Conservation (phyloP, 1,284 basidiomycete genomes). For the Exsudoporus floridanus region DNA sequence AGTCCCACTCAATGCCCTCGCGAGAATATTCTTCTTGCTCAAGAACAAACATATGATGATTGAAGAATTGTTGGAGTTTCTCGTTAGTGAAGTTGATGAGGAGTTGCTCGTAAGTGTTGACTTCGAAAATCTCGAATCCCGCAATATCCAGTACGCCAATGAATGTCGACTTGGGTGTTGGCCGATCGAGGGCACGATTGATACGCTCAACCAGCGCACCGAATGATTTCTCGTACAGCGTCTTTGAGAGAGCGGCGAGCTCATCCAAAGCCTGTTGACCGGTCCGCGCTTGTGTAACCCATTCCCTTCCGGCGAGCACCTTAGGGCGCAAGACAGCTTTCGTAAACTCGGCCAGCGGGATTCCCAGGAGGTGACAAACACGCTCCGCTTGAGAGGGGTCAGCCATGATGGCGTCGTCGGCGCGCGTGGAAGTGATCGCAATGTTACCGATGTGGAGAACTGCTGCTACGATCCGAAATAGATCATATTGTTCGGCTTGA, state of each 20-base stretch:
- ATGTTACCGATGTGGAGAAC: conserved; percentile 98
- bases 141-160: conserved; percentile 99
- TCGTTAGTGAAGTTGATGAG: conserved; percentile 99
- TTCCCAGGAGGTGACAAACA: conserved; percentile 90
- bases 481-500: conserved; percentile 80
- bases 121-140: conserved; percentile 95
- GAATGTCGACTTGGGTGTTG: conserved; percentile 90
- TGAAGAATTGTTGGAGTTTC: conserved; percentile 96
- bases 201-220: conserved; percentile 92
- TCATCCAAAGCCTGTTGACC: conserved; percentile 93
- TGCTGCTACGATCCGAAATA: conserved; percentile 93
- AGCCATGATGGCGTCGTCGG: conserved; percentile 87
- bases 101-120: conserved; percentile 95
- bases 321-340: conserved; percentile 86
- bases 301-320: conserved; percentile 93
- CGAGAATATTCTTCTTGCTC: conserved; percentile 99
- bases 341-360: conserved; percentile 88
- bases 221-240: conserved; percentile 97
- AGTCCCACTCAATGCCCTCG: conserved; percentile 98
- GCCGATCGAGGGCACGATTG: conserved; percentile 91
- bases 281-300: conserved; percentile 93
- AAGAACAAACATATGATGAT: conserved; percentile 99
- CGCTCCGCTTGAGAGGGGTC: conserved; percentile 84
- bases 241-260: conserved; percentile 91
- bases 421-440: conserved; percentile 74